Base-by-base conservation (phyloP, 495 filamentous ascomycete genomes). In the Xylaria sp. region DNA sequence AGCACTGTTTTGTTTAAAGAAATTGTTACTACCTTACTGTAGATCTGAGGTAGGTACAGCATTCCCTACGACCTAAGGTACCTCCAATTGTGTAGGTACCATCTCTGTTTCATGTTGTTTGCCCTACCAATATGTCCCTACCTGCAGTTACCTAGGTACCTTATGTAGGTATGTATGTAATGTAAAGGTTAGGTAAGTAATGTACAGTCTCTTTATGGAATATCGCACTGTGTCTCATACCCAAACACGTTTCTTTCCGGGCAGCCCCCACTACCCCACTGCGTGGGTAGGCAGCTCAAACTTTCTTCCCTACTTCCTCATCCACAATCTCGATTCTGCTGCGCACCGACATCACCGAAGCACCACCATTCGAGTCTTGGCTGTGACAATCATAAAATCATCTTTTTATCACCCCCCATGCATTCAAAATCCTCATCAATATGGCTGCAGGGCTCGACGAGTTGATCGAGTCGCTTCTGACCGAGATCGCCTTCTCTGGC, bases 361-460 rank as follows among this genome's bases (percentile, higher is more conserved):
- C 64, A 75, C 73, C 65, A 44, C 40, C 31, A 71, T 79, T 77
- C 77, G 75, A 79, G 74, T 63, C 77, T 75, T 65, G 50, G 66
- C 68, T 65, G 67, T 75, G 40, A 69, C 71, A 77, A 71, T 71
- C 63, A 71, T 73, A 58, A 68, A 24, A 46, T 52, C 67, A 48
- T 58, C 15, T 64, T 74, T 77, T 76, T 71, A 31, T 29, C 41
- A 21, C 33, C 33, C 41, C 76, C 58, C 67, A 85, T 81, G 79
- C 66, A 40, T 69, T 50, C 31, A 33, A 66, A 43, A 58, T 29
- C 44, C 31, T 66, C 35, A 55, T 50, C 72, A 80, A 65, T n/a
- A 94, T 95, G 93, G 88, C 83, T 66, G 83, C 80, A 62, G 87
- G 88, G 70, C 81, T 93, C 66, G 91, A 93, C 79, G 88, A 88